Conservation (phyloP, 768 basidiomycete genomes). For the Naganishia kalamii region DNA sequence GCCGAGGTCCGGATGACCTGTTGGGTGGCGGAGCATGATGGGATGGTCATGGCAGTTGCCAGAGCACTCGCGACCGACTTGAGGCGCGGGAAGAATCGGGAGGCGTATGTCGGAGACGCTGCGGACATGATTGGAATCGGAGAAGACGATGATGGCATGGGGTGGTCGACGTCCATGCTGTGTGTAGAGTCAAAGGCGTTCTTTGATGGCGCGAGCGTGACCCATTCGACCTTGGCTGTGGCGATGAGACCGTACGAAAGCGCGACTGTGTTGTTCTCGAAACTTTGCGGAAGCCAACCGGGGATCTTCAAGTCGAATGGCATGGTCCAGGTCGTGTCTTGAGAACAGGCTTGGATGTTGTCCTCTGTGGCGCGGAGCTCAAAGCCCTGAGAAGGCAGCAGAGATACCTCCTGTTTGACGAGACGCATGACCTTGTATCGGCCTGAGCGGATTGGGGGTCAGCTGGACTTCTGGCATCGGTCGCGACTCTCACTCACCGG, state of each 20-base stretch:
- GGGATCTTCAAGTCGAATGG: conserved; percentile 77
- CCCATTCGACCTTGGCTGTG: conserved; percentile 33
- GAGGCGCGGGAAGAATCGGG: conserved; percentile 17
- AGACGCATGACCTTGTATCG: conserved; percentile 66
- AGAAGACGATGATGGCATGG: background rate
- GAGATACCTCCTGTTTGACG: conserved; percentile 60
- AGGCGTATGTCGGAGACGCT: conserved; percentile 1
- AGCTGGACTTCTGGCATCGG: background rate
- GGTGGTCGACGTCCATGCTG: background rate
- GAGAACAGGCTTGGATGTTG: conserved; percentile 53
- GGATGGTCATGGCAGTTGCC: background rate
- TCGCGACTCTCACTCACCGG: conserved; percentile 46
- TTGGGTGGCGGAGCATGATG: background rate
- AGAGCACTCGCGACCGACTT: conserved; percentile 19
- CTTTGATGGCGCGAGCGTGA: background rate
- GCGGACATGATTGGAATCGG: conserved; percentile 19
- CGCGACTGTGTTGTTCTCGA: conserved; percentile 28
- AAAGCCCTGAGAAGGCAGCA: conserved; percentile 38
- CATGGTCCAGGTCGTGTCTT: conserved; percentile 60
- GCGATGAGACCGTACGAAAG: conserved; percentile 34
- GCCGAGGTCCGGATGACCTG: conserved; percentile 1
- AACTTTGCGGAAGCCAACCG: conserved; percentile 69
- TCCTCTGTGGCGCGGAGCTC: conserved; percentile 25
- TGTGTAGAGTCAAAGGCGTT: background rate
- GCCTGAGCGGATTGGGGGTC: conserved; percentile 26